A percentile compares a stretch with the other conserved stretches of the same genome.
Evolutionary conservation across 2,329 filamentous ascomycete genomes (phyloP).

Genomic region (Sclerotinia trifoliorum): DNA sequence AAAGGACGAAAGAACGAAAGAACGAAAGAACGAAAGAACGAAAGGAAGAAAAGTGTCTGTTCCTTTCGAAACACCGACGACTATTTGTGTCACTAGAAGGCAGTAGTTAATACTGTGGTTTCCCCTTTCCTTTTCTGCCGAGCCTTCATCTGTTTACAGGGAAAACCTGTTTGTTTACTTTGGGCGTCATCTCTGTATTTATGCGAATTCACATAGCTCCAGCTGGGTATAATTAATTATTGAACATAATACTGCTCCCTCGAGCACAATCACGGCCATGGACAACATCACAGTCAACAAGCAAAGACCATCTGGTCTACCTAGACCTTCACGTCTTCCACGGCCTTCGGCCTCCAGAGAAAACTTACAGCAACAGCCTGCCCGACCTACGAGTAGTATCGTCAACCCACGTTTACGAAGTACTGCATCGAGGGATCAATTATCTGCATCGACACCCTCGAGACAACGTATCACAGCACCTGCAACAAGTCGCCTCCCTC

Average conservation of each 20-base stretch:
- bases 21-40: neutral
- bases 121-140: constrained; percentile 8
- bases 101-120: neutral
- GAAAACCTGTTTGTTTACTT: constrained; percentile 12
- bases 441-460: constrained; percentile 25
- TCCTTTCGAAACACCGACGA: neutral
- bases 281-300: constrained; percentile 32
- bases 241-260: constrained; percentile 21
- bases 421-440: constrained; percentile 31
- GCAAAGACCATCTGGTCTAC: constrained; percentile 42
- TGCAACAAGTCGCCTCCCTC: constrained; percentile 11
- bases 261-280: constrained; percentile 29
- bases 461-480: constrained; percentile 13
- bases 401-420: constrained; percentile 35
- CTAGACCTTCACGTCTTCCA: constrained; percentile 54
- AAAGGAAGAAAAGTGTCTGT: constrained; percentile 6
- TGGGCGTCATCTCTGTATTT: neutral
- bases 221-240: constrained; percentile 23
- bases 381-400: constrained; percentile 23
- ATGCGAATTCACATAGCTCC: neutral
- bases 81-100: neutral
- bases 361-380: constrained; percentile 43
- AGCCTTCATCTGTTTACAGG: neutral
- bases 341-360: constrained; percentile 50
- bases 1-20: neutral